A percentile compares a stretch with the other conserved stretches of the same genome.
These are phyloP conservation scores for Przewalskia tangutica DNA, from an alignment of 257 asterid genomes.

Conservation along the genomic window DNA sequence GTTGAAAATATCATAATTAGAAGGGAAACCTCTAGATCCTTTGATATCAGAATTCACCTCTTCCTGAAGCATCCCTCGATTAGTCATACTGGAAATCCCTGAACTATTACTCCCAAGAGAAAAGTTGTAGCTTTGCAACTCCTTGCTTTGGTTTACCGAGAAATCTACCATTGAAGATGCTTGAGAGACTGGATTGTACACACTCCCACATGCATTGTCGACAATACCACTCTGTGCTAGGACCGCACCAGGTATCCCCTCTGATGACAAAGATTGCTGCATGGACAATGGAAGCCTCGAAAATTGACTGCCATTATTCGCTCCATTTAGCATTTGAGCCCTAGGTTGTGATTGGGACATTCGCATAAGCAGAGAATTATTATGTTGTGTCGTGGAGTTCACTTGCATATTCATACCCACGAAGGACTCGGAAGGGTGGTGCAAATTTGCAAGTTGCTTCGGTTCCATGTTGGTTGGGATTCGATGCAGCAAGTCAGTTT, in stretches of 20 bases:
- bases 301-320: slow-evolving; percentile 22
- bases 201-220: slow-evolving; percentile 23
- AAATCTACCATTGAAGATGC: slow-evolving; percentile 39
- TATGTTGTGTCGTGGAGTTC: slow-evolving; percentile 35
- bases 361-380: slow-evolving; percentile 23
- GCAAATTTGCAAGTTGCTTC: slow-evolving; percentile 65
- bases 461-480: slow-evolving; percentile 83
- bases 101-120: slow-evolving; percentile 29
- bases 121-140: slow-evolving; percentile 27
- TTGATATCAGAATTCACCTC: slow-evolving; percentile 29
- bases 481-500: slow-evolving; percentile 70
- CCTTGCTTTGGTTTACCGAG: slow-evolving; percentile 32
- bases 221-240: slow-evolving; percentile 25
- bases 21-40: slow-evolving; percentile 32
- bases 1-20: slow-evolving; percentile 32
- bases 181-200: slow-evolving; percentile 28
- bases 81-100: slow-evolving; percentile 19
- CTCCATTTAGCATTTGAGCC: slow-evolving; percentile 34
- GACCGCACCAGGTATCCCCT: slow-evolving; percentile 22
- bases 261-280: slow-evolving; percentile 31
- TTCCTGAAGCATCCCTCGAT: slow-evolving; percentile 29
- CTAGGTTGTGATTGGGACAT: slow-evolving; percentile 43
- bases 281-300: slow-evolving; percentile 25
- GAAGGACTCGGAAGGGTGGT: slow-evolving; percentile 48
- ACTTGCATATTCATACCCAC: slow-evolving; percentile 39